Conservation (phyloP, 164 flowering plant genomes). For the Nymphaea thermarum region DNA sequence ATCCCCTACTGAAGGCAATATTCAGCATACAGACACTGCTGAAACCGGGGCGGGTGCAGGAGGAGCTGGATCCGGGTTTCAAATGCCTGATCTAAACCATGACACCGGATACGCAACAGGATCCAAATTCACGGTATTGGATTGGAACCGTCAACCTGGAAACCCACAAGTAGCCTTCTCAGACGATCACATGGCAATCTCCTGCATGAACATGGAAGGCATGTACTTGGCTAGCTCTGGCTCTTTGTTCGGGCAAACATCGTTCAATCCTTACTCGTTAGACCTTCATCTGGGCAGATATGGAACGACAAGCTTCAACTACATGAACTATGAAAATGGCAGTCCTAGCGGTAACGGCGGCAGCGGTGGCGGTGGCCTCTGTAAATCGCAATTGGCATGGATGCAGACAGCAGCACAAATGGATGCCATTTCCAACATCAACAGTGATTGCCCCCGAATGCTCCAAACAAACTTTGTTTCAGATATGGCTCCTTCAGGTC, state of each 20-base stretch:
- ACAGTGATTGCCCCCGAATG: slow-evolving; percentile 4
- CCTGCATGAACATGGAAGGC: slow-evolving; percentile 9
- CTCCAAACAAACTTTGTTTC: too few species aligned
- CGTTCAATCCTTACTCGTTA: slow-evolving; percentile 30
- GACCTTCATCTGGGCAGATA: slow-evolving; percentile 43
- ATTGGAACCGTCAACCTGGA: slow-evolving; percentile 3
- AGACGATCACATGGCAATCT: too few species aligned
- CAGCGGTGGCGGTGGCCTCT: slow-evolving; percentile 15
- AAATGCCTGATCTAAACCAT: slow-evolving; percentile 18
- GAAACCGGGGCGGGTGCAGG: too few species aligned
- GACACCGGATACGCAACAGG: slow-evolving; percentile 40
- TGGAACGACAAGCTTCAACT: slow-evolving; percentile 25
- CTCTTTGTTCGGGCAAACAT: slow-evolving; percentile 37
- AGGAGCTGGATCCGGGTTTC: too few species aligned
- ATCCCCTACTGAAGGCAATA: too few species aligned
- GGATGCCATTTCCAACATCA: slow-evolving; percentile 35
- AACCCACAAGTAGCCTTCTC: too few species aligned
- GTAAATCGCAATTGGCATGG: slow-evolving; percentile 38
- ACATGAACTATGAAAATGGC: slow-evolving; percentile 22
- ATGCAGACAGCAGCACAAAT: slow-evolving; percentile 57
- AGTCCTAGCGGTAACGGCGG: slow-evolving; percentile 2
- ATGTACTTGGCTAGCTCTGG: slow-evolving; percentile 47
- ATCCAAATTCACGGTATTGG: slow-evolving; percentile 32
- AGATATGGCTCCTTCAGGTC: too few species aligned
- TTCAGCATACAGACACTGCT: too few species aligned